Percentiles rank a stretch among this genome's conserved stretches.
These are phyloP conservation scores for Dryadomyces quercivorus DNA, from an alignment of 2,329 filamentous ascomycete genomes.

Conservation along the genomic window DNA sequence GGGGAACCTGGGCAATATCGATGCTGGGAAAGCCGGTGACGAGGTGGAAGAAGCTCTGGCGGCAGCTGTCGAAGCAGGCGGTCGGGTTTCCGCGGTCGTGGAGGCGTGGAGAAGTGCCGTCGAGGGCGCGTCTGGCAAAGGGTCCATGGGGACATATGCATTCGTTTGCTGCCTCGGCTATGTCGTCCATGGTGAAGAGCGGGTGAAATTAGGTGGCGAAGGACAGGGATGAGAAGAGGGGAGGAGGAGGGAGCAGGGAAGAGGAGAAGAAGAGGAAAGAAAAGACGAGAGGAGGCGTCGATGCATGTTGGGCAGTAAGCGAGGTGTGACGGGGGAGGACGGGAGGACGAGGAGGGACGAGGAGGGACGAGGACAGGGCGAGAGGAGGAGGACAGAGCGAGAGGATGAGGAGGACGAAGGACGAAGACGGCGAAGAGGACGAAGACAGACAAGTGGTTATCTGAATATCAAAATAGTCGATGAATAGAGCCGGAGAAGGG, in stretches of 20 bases:
- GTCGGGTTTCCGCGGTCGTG: constrained; percentile 8
- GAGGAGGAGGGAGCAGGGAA: background rate
- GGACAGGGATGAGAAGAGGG: background rate
- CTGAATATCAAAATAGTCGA: too few species aligned
- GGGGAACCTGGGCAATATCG: too few species aligned
- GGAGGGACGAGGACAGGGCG: background rate
- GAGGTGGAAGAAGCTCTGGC: constrained; percentile 6
- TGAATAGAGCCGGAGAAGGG: background rate
- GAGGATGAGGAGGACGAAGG: background rate
- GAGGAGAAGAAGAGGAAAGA: background rate
- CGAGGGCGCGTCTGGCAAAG: background rate
- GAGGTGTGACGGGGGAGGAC: background rate
- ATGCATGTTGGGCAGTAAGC: background rate
- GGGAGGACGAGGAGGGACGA: background rate
- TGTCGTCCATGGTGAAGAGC: constrained; percentile 3
- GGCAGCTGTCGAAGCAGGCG: constrained; percentile 8
- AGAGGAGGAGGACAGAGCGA: background rate
- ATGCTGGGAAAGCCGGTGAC: background rate
- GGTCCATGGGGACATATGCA: constrained; percentile 9
- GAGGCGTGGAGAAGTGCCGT: background rate
- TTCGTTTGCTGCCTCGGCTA: constrained; percentile 8
- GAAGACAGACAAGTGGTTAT: too few species aligned
- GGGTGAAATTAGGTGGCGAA: background rate
- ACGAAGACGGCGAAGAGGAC: too few species aligned
- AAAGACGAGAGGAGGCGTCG: background rate